Evolutionary conservation across 2,329 filamentous ascomycete genomes (phyloP).

Genomic region (Aspergillus piperis): DNA sequence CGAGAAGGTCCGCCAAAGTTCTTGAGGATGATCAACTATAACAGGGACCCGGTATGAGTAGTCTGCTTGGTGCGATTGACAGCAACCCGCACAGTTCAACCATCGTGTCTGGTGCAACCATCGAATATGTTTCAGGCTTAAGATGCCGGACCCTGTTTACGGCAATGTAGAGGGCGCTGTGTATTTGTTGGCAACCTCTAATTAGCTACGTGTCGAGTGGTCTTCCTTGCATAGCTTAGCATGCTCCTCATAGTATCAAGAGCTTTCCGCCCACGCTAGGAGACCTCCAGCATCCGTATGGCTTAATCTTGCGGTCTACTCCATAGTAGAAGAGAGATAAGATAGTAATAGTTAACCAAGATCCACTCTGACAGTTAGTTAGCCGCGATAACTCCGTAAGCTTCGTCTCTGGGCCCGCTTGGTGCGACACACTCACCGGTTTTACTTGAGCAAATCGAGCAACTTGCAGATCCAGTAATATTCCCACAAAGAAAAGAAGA

Average conservation of each 20-base stretch:
- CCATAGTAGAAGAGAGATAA: not conserved
- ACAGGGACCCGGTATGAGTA: too few relatives aligned
- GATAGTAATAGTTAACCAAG: not conserved
- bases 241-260: not conserved
- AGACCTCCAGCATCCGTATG: not conserved
- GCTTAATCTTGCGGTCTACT: not conserved
- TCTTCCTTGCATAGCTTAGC: not conserved
- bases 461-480: not conserved
- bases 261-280: not conserved
- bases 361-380: not conserved
- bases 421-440: not conserved
- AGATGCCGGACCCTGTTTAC: not conserved
- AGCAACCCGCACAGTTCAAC: not conserved
- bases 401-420: not conserved
- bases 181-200: not conserved
- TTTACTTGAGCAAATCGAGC: not conserved
- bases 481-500: too few relatives aligned
- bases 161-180: not conserved
- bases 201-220: not conserved
- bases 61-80: not conserved
- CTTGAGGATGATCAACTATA: not conserved
- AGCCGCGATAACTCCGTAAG: not conserved
- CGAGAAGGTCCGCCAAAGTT: not conserved
- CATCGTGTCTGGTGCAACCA: not conserved
- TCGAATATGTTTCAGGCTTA: not conserved